Base-by-base conservation (phyloP, 2,329 filamentous ascomycete genomes). In the Paecilomyces niveus region DNA sequence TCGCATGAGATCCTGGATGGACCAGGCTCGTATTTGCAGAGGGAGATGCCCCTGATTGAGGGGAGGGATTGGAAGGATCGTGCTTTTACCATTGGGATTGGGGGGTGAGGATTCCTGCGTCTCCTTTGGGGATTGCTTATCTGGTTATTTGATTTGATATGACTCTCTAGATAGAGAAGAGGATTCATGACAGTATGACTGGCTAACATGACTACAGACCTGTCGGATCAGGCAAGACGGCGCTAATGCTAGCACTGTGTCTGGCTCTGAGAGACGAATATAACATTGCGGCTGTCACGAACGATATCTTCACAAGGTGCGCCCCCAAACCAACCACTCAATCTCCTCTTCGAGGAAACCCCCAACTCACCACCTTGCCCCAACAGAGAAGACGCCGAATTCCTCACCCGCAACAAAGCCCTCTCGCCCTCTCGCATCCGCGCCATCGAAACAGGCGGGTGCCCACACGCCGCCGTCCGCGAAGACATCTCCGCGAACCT, bases 401-500 rank as follows among this genome's bases (percentile, higher is more conserved):
- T 99, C 80, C 86, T 99, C 26, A 96, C 91, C 59, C 86, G 87
- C 58, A 83, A 97, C 82, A 83, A 85, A 64, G 94, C 94, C 5
- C 87, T 97, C 0, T 89, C 92, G 0, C 83, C 92, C 4, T 75
- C 83, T 29, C 90, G 93, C 60, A 97, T 97, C 79, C 86, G 89
- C 61, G 94, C 94, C 70, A 97, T 99, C 75, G 94, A 99, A 78
- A 99, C 94, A 1, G 94, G 94, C 65, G 94, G 94, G 11, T 97
- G 94, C 72, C 94, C 94, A 0, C 94, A 99, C 79, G 94, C 94
- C 61, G 94, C 94, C 45, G 94, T 97, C 59, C 90, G 94, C 64
- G 94, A 99, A 80, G 94, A 99, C 77, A 97, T 99, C 69, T 90
- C 86, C 39, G 87, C 90, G 64, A 99, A 99, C 78, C 86, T 99